Percentiles rank a stretch among this genome's conserved stretches.
phyloP scores from a whole-genome alignment of 306 rosid genomes.

The Senna siamea region DNA sequence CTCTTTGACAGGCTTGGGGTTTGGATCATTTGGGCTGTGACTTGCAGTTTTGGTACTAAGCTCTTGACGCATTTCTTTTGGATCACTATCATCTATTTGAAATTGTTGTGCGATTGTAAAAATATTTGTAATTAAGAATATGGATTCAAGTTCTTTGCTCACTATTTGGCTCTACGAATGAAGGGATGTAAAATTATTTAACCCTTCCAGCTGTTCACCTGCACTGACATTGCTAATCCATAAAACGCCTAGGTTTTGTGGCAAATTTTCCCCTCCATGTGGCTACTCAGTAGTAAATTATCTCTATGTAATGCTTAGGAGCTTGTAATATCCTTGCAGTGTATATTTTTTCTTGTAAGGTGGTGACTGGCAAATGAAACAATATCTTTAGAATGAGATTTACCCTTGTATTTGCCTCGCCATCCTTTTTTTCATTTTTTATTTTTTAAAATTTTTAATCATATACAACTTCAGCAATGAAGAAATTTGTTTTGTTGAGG shows the following conservation, averaged over 20 bases:
- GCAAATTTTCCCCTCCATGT: neutral
- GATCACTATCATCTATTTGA: too few species aligned
- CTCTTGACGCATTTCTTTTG: too few species aligned
- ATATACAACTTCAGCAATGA: neutral
- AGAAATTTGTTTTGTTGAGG: neutral
- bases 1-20: too few species aligned
- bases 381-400: neutral
- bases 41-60: too few species aligned
- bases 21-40: too few species aligned
- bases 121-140: neutral
- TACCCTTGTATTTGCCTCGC: neutral
- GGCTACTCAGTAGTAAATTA: neutral
- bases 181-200: neutral
- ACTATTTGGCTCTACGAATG: too few species aligned
- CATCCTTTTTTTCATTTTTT: neutral
- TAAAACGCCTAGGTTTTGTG: neutral
- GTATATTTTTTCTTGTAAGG: neutral
- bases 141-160: neutral
- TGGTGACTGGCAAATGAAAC: neutral
- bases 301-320: neutral
- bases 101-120: neutral
- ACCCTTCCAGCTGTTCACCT: neutral
- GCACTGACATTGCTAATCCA: neutral
- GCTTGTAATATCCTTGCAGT: neutral
- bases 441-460: neutral